Percentiles rank a stretch among this genome's conserved stretches.
Conservation (phyloP, 1,284 basidiomycete genomes). For the Pseudozyma flocculosa region DNA sequence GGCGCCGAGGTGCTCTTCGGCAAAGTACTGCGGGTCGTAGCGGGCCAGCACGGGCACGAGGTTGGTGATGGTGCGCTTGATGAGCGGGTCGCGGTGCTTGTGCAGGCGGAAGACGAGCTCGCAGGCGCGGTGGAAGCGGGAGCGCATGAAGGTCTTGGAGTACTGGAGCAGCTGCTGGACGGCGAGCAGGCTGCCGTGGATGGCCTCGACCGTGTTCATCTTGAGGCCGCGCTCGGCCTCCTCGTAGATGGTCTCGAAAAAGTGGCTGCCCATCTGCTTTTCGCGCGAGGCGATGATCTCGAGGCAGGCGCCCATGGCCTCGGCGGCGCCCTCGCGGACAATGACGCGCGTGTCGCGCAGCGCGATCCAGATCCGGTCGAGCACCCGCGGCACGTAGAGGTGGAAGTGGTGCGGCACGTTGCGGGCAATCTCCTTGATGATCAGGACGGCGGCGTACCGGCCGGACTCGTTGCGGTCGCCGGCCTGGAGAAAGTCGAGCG, state of each 20-base stretch:
- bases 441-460: slow-evolving; percentile 57
- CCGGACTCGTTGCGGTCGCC: slow-evolving; percentile 61
- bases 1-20: slow-evolving; percentile 49
- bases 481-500: slow-evolving; percentile 69
- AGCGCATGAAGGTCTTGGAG: slow-evolving; percentile 93
- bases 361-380: slow-evolving; percentile 57
- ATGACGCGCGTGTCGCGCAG: slow-evolving; percentile 52
- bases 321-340: slow-evolving; percentile 54
- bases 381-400: slow-evolving; percentile 49
- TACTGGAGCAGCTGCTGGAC: slow-evolving; percentile 88
- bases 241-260: slow-evolving; percentile 63
- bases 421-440: slow-evolving; percentile 55
- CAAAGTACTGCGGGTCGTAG: slow-evolving; percentile 56
- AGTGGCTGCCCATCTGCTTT: slow-evolving; percentile 56
- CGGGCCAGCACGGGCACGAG: slow-evolving; percentile 53
- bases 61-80: slow-evolving; percentile 65
- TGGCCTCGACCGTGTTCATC: slow-evolving; percentile 76
- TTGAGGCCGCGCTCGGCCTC: slow-evolving; percentile 86
- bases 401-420: slow-evolving; percentile 57
- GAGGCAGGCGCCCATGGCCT: slow-evolving; percentile 56
- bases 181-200: slow-evolving; percentile 89
- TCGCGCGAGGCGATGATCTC: slow-evolving; percentile 53
- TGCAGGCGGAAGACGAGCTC: slow-evolving; percentile 90
- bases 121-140: slow-evolving; percentile 82
- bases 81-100: slow-evolving; percentile 83